phyloP scores from a whole-genome alignment of 2,329 filamentous ascomycete species.

The Lithohypha guttulata region DNA sequence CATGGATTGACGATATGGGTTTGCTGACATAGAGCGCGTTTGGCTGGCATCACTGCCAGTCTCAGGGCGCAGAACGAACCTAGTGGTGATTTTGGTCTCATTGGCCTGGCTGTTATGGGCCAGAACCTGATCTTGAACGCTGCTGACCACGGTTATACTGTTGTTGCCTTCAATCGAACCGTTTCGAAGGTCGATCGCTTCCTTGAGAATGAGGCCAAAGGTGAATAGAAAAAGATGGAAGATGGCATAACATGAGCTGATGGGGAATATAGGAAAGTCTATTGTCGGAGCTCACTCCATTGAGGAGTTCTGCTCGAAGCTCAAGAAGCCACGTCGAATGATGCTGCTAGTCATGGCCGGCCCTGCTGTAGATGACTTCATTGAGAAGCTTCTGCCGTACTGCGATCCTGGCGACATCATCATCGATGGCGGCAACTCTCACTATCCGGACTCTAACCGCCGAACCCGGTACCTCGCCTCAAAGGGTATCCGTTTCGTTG shows the following conservation, averaged over 20 bases:
- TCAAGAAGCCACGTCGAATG: conserved; percentile 92
- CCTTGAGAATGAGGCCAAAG: conserved; percentile 82
- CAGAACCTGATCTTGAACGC: conserved; percentile 86
- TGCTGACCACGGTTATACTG: conserved; percentile 87
- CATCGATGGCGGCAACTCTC: conserved; percentile 98
- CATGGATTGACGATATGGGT: conserved; percentile 22
- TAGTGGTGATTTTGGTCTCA: conserved; percentile 82
- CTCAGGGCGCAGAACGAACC: conserved; percentile 43
- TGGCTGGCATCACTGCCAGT: conserved; percentile 63
- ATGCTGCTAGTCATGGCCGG: conserved; percentile 99
- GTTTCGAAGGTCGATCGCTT: conserved; percentile 96
- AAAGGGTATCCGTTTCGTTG: conserved; percentile 94
- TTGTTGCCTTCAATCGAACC: conserved; percentile 97
- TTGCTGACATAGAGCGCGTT: conserved; percentile 55
- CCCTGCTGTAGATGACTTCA: conserved; percentile 97
- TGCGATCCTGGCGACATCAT: conserved; percentile 88
- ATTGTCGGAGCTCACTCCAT: conserved; percentile 87
- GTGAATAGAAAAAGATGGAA: conserved; percentile 27
- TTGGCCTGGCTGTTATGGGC: conserved; percentile 82
- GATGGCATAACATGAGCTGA: conserved; percentile 25
- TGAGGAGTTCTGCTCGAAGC: conserved; percentile 90
- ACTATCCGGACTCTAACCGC: conserved; percentile 98
- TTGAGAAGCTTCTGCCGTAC: conserved; percentile 80
- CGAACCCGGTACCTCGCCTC: conserved; percentile 73
- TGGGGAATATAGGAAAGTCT: conserved; percentile 58